Percentiles rank a stretch among this genome's conserved stretches.
Conservation (phyloP, 305 asterid genomes). For the Fraxinus albicans region DNA sequence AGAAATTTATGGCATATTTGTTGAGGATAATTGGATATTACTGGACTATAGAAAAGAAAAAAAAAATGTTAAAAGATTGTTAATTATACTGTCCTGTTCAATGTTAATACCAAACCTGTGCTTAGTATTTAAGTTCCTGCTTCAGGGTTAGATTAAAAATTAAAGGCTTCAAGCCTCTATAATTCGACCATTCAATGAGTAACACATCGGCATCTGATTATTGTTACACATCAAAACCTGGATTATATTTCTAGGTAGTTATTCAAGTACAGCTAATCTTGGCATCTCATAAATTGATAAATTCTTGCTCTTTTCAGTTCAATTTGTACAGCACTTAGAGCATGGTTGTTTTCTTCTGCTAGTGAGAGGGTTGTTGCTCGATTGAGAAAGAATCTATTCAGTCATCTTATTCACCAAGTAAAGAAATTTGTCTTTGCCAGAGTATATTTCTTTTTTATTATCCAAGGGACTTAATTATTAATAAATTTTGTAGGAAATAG, state of each 20-base stretch:
- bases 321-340: conserved; percentile 62
- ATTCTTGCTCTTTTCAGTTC: conserved; percentile 48
- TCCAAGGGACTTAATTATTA: not conserved
- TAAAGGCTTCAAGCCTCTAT: not conserved
- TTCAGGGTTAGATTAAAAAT: not conserved
- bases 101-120: not conserved
- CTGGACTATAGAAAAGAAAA: not conserved
- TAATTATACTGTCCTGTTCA: not conserved
- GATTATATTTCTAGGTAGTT: conserved; percentile 8
- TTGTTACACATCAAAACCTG: conserved; percentile 2
- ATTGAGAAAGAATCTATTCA: conserved; percentile 64
- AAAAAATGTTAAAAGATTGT: not conserved
- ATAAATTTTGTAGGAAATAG: conserved; percentile 58
- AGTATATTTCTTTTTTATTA: conserved; percentile 5
- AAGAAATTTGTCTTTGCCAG: conserved; percentile 9
- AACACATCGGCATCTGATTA: not conserved
- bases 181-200: not conserved
- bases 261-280: conserved; percentile 10
- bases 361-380: conserved; percentile 92
- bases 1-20: not conserved
- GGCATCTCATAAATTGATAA: conserved; percentile 6
- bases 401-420: conserved; percentile 81
- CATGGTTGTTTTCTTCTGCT: conserved; percentile 83
- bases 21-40: not conserved
- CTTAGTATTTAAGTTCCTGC: not conserved